Conservation (phyloP, 2,329 filamentous ascomycete genomes). For the Metarhizium rileyi region DNA sequence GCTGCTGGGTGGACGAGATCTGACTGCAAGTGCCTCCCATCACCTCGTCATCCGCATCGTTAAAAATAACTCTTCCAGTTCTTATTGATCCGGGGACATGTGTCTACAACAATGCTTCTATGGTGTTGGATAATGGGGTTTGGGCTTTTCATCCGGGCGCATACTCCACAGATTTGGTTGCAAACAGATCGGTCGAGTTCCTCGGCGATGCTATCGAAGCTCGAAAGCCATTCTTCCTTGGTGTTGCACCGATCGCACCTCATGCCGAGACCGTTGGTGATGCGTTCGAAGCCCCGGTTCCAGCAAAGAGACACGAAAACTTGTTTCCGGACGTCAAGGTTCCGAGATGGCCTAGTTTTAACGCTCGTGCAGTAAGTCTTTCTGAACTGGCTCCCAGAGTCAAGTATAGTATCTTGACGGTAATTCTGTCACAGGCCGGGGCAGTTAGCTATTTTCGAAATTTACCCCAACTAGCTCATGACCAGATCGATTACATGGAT, state of each 20-base stretch:
- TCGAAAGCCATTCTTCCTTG: conserved; percentile 55
- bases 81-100: conserved; percentile 27
- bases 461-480: conserved; percentile 29
- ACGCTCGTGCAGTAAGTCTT: conserved; percentile 43
- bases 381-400: too few relatives aligned
- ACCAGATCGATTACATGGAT: conserved; percentile 36
- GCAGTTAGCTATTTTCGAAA: conserved; percentile 35
- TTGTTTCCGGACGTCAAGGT: conserved; percentile 51
- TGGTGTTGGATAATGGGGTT: conserved; percentile 15
- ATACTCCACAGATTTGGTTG: conserved; percentile 46
- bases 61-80: conserved; percentile 12
- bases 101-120: conserved; percentile 38
- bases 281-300: conserved; percentile 39
- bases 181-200: conserved; percentile 47
- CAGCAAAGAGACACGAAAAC: conserved; percentile 49
- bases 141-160: conserved; percentile 22
- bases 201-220: conserved; percentile 48
- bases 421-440: conserved; percentile 12
- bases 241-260: conserved; percentile 55
- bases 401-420: too few relatives aligned
- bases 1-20: conserved; percentile 50
- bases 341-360: conserved; percentile 56
- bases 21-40: conserved; percentile 4
- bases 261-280: conserved; percentile 39
- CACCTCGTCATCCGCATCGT: not conserved